Evolutionary conservation across 2,329 filamentous ascomycete species (phyloP).

Genomic region (Pseudogymnoascus sp.): DNA sequence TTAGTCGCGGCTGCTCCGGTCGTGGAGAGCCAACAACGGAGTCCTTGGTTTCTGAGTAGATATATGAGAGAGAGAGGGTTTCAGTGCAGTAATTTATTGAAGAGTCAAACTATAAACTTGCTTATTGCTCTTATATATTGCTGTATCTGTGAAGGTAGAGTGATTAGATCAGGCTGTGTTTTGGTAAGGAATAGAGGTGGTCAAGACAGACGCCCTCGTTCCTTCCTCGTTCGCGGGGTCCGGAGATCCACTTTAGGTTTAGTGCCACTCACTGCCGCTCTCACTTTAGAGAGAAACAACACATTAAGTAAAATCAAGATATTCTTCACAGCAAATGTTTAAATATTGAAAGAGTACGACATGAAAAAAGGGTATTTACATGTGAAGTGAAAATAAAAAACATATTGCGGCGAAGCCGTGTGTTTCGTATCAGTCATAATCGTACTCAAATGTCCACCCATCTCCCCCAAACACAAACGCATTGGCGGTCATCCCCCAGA

Average conservation of each 20-base stretch:
- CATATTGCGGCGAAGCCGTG: neutral
- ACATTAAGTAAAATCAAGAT: neutral
- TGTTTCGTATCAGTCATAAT: conserved; percentile 4
- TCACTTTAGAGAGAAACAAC: neutral
- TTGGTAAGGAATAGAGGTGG: neutral
- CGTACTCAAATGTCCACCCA: neutral
- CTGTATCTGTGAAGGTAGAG: neutral
- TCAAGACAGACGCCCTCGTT: neutral
- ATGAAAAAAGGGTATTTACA: conserved; percentile 9
- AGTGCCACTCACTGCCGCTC: too few species aligned
- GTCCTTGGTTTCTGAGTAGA: neutral
- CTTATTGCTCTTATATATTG: neutral
- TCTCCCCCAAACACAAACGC: neutral
- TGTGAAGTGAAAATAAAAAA: conserved; percentile 5
- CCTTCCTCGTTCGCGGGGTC: neutral
- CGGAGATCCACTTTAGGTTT: too few species aligned
- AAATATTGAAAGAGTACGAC: conserved; percentile 3
- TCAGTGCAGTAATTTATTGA: neutral
- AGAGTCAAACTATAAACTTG: neutral
- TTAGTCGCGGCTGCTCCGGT: neutral
- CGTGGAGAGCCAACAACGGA: neutral
- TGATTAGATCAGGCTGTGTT: neutral
- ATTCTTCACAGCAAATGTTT: neutral
- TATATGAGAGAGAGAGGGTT: neutral
- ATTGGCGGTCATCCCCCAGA: neutral